These are phyloP conservation scores for Erythrobasidium hasegawianum DNA, from an alignment of 1,284 basidiomycete species.

Conservation along the genomic window DNA sequence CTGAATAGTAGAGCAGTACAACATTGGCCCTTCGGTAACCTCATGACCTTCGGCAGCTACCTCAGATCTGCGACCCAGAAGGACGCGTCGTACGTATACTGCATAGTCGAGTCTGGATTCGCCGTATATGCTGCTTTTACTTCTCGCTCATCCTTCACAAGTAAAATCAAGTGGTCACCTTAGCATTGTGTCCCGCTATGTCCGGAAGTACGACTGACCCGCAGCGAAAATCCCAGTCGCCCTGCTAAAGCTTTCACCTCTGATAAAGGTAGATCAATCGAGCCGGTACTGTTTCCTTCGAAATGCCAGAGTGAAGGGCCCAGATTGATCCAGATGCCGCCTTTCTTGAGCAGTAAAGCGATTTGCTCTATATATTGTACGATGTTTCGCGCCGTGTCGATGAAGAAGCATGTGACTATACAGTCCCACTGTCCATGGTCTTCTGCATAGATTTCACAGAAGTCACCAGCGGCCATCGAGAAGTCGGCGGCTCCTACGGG, in stretches of 20 bases:
- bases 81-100: slow-evolving; percentile 71
- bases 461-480: slow-evolving; percentile 85
- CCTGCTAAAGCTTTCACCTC: slow-evolving; percentile 75
- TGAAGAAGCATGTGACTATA: slow-evolving; percentile 93
- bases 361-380: slow-evolving; percentile 84
- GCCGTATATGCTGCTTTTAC: slow-evolving; percentile 84
- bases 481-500: slow-evolving; percentile 64
- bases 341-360: slow-evolving; percentile 69
- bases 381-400: slow-evolving; percentile 91
- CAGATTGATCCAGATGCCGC: slow-evolving; percentile 87
- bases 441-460: slow-evolving; percentile 79
- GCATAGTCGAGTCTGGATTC: slow-evolving; percentile 76
- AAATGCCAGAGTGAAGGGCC: slow-evolving; percentile 94
- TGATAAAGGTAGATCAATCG: slow-evolving; percentile 81
- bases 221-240: slow-evolving; percentile 76
- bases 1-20: too few species aligned
- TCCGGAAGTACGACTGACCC: slow-evolving; percentile 54
- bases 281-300: slow-evolving; percentile 78
- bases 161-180: neutral
- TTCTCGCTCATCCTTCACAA: slow-evolving; percentile 64
- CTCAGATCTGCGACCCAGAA: slow-evolving; percentile 44
- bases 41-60: too few species aligned
- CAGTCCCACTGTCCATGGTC: slow-evolving; percentile 71
- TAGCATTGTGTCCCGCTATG: neutral
- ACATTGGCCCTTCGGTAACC: too few species aligned